Base-by-base conservation (phyloP, 768 basidiomycete species). In the Kockovaella imperatae region DNA sequence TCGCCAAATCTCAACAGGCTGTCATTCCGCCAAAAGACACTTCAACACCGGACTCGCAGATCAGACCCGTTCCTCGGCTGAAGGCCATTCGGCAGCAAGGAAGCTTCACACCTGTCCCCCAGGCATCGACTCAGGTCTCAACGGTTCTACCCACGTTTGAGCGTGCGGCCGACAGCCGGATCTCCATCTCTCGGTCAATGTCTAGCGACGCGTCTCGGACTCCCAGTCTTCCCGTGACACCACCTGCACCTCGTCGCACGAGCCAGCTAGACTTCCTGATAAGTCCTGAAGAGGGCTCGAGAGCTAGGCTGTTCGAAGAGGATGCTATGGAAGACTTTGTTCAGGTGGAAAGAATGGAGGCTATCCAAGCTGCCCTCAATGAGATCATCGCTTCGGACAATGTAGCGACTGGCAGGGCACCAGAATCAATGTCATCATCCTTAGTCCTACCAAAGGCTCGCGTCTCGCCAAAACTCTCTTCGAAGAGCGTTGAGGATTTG, bases 341-440 rank as follows among this genome's bases (percentile, higher is more conserved):
- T 15, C 75, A 93, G 68, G 79, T 84, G 43, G 78, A 84, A 57
- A 77, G 88, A 31, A 95, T 97, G 81, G 88, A 90, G 60, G 91
- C 93, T 2, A 95, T 97, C 17, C 89, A 90, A 60, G 90, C 90
- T 6, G 95, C 95, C 3, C 75, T 99, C 53, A 90, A 87, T 8
- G 87, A 93, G 65, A 96, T 99, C 67, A 90, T 99, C 62, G 87
- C 88, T 2, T 76, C 84, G 32, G 87, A 93, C 54, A 77, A 82
- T 31, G 77, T 50, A 15, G 38, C 40, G 4, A 24, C 44, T 24
- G 42, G 46, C 32, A 35, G 45, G 42, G 18, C 13, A 10, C 29
- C 38, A 25, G 40, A 38, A 24, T 57, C 60, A 14, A 46, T 49
- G 10, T 49, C 60, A 2, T 39, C 52, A 4, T 66, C 63, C 7